Evolutionary conservation across 768 basidiomycete species (phyloP), one percentile per base, ranked within the genome.

Genomic region (Boletus sp.): DNA sequence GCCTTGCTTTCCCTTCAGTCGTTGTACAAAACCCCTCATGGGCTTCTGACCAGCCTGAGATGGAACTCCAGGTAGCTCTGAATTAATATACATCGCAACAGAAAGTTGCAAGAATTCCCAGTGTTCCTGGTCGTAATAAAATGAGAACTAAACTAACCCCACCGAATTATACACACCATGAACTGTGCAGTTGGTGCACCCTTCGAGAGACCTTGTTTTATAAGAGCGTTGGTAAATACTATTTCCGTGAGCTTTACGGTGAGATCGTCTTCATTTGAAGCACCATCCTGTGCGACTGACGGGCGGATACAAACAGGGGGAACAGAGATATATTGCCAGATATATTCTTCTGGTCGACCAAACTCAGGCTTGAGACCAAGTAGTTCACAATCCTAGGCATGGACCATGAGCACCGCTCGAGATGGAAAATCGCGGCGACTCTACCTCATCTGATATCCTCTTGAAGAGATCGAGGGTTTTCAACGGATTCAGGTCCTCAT

Each of bases 271-370:
- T 99, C 97, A 62, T 97, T 99, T 25, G 93, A 97, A 37, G 96
- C 96, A 6, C 93, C 94, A 64, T 99, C 97, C 71, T 98, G 97
- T 0, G 91, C 88, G 1, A 99, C 97, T 4, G 94, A 97, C 0
- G 97, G 97, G 43, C 97, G 84, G 51, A 99, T 99, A 67, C 93
- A 95, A 19, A 97, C 93, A 0, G 97, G 97, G 38, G 97, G 97
- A 30, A 99, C 97, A 23, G 94, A 96, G 14, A 99, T 83, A 70
- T 98, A 99, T 71, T 98, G 96, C 96, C 97, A 99, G 48, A 99
- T 84, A 64, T 93, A 97, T 69, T 98, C 90, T 74, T 99, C 97
- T 10, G 97, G 97, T 50, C 97, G 76, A 44, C 96, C 95, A 65
- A 85, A 86, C 14, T 81, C 81, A 1, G 97, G 97, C 53, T 90